Percentiles rank a stretch among this genome's conserved stretches.
phyloP scores from a whole-genome alignment of 1,284 basidiomycete species.

The Papiliotrema nemorosa region DNA sequence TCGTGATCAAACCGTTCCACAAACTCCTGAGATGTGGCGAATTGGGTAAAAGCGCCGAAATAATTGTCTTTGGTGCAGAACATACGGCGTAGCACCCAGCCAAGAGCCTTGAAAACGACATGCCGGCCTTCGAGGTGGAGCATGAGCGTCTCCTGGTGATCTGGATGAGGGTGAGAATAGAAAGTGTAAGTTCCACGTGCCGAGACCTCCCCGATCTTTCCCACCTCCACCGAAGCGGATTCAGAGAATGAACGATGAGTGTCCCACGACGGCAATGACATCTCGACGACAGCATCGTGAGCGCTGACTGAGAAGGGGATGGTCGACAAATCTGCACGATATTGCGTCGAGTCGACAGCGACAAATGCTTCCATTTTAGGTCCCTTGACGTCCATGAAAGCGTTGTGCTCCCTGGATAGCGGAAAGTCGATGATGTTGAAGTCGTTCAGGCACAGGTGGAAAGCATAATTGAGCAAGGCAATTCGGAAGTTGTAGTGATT shows the following conservation, averaged over 20 bases:
- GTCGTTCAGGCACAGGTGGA: slow-evolving; percentile 85
- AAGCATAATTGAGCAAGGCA: slow-evolving; percentile 66
- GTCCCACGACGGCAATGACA: slow-evolving; percentile 82
- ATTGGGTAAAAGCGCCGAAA: slow-evolving; percentile 85
- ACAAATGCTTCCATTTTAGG: slow-evolving; percentile 56
- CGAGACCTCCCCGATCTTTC: slow-evolving; percentile 58
- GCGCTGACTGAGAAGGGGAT: slow-evolving; percentile 66
- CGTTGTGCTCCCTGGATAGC: slow-evolving; percentile 71
- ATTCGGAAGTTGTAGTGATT: slow-evolving; percentile 70
- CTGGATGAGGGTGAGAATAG: slow-evolving; percentile 62
- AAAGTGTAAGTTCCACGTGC: slow-evolving; percentile 72
- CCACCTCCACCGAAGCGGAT: slow-evolving; percentile 54
- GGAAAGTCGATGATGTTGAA: slow-evolving; percentile 93
- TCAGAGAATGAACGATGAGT: slow-evolving; percentile 66
- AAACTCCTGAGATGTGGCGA: slow-evolving; percentile 79
- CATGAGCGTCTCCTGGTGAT: slow-evolving; percentile 72
- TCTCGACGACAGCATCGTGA: slow-evolving; percentile 57
- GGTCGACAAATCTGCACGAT: slow-evolving; percentile 65
- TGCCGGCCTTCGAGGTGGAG: slow-evolving; percentile 59
- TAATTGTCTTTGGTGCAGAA: slow-evolving; percentile 89
- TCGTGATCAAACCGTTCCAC: slow-evolving; percentile 62
- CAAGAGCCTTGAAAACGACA: slow-evolving; percentile 66
- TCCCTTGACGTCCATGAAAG: slow-evolving; percentile 67
- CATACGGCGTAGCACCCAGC: slow-evolving; percentile 81
- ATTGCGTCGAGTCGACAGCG: slow-evolving; percentile 66